phyloP scores from a whole-genome alignment of 257 asterid genomes.

The Lycium barbarum region DNA sequence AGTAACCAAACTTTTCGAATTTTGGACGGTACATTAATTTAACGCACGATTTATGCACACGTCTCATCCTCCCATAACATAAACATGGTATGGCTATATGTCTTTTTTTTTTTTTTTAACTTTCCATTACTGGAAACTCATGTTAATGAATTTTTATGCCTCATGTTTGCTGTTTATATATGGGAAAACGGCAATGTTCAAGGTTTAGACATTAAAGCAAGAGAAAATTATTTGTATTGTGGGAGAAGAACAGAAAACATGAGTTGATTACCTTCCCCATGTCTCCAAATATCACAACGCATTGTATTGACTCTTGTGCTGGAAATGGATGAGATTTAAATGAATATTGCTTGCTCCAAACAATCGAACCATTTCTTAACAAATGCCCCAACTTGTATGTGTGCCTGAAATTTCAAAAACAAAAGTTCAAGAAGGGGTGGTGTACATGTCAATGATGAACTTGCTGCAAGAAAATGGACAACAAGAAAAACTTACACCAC shows the following conservation, averaged over 20 bases:
- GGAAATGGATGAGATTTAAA: slow-evolving; percentile 73
- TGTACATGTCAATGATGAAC: too few species aligned
- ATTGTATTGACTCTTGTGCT: slow-evolving; percentile 82
- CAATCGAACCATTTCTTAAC: too few species aligned
- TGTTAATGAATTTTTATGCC: background rate
- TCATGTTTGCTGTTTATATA: background rate
- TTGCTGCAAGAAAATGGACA: too few species aligned
- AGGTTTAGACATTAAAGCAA: too few species aligned
- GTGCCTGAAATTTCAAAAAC: slow-evolving; percentile 49
- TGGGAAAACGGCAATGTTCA: too few species aligned
- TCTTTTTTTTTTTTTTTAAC: too few species aligned
- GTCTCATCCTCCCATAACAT: too few species aligned
- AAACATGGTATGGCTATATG: background rate
- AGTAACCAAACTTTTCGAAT: background rate
- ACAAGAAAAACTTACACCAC: slow-evolving; percentile 40
- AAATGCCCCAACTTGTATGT: slow-evolving; percentile 66
- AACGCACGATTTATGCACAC: too few species aligned
- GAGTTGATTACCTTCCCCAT: slow-evolving; percentile 77
- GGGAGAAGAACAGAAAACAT: too few species aligned
- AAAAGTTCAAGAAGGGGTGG: too few species aligned
- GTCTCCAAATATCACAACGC: slow-evolving; percentile 83
- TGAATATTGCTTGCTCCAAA: too few species aligned
- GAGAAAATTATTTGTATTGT: too few species aligned
- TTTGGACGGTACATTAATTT: background rate
- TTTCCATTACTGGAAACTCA: background rate